Conservation (phyloP, 2,329 filamentous ascomycete species). For the Ascochyta lentis region DNA sequence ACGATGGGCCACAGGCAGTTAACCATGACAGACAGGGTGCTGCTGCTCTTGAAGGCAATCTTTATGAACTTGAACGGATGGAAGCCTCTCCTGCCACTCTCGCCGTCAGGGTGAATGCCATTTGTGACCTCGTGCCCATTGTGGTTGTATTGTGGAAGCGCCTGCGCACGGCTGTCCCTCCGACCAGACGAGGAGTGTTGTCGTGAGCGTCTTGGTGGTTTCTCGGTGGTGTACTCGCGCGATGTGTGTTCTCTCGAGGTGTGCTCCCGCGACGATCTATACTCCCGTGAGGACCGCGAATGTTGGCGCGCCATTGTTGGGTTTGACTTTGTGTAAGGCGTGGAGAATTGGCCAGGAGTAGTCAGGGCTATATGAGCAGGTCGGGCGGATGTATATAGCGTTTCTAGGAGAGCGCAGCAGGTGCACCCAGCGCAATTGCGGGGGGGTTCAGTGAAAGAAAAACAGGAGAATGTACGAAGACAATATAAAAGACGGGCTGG, state of each 20-base stretch:
- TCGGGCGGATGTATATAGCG: conserved; percentile 3
- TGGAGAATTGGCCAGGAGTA: background rate
- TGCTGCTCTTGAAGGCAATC: conserved; percentile 70
- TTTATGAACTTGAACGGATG: conserved; percentile 68
- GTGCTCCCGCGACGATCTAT: conserved; percentile 26
- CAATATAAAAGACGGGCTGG: conserved; percentile 12
- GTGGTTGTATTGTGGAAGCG: conserved; percentile 51
- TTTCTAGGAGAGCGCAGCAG: conserved; percentile 24
- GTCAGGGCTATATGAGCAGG: background rate
- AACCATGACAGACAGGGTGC: conserved; percentile 67
- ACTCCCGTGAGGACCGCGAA: conserved; percentile 18
- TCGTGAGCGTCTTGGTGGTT: conserved; percentile 25
- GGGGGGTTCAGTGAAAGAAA: conserved; percentile 5
- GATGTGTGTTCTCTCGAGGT: conserved; percentile 19
- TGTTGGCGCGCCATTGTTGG: conserved; percentile 26
- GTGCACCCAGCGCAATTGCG: conserved; percentile 18
- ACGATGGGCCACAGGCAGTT: conserved; percentile 80
- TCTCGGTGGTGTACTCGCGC: conserved; percentile 34
- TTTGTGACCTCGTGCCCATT: conserved; percentile 53
- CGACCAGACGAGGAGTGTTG: conserved; percentile 18
- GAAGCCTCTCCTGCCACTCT: conserved; percentile 72
- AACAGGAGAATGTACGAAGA: conserved; percentile 3
- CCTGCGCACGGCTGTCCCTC: conserved; percentile 18
- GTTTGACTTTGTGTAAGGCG: background rate
- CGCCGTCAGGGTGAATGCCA: conserved; percentile 61